Base-by-base conservation (phyloP, 345 rosid genomes). In the Erodium maritimum region DNA sequence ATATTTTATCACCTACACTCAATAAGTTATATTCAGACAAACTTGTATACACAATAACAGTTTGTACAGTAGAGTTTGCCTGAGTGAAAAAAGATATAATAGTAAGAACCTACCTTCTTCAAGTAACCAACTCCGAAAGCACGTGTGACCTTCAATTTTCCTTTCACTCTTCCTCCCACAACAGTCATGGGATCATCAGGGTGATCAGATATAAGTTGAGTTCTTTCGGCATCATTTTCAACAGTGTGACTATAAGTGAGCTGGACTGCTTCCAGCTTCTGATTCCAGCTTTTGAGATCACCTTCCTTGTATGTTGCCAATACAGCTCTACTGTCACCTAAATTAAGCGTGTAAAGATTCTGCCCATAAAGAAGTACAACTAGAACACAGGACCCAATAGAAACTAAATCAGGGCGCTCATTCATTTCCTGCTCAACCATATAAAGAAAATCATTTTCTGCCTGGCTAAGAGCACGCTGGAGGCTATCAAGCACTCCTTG, bases 351-450 rank as follows among this genome's bases (percentile, higher is more conserved):
- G 61, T 87, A 89, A 59, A 93, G 72, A 79, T 87, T 79, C 23
- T 82, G 72, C 55, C 95, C 89, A 22, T 82, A 79, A 55, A 89
- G 94, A 56, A 93, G 85, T 74, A 80, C 81, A 67, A 89, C 84
- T 72, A 93, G 59, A 65, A 89, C 96, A 64, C 99, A 93, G 46
- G 91, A 89, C 33, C 99, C 99, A 16, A 93, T 82, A 0, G 99
- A 93, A 60, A 93, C 99, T 65, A 93, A 67, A 64, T 93, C 99
- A 60, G 95, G 99, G 29, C 99, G 93, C 5, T 86, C 94, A 56
- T 89, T 95, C 99, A 87, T 93, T 77, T 93, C 96, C 77, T 86
- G 95, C 77, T 93, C 99, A 57, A 93, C 94, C 99, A 87, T 89
- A 73, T 64, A 68, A 18, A 93, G 61, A 77, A 81, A 93, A 68